Evolutionary conservation across 73 alveolate genomes (phyloP).

Genomic region (Paramecium bursaria): DNA sequence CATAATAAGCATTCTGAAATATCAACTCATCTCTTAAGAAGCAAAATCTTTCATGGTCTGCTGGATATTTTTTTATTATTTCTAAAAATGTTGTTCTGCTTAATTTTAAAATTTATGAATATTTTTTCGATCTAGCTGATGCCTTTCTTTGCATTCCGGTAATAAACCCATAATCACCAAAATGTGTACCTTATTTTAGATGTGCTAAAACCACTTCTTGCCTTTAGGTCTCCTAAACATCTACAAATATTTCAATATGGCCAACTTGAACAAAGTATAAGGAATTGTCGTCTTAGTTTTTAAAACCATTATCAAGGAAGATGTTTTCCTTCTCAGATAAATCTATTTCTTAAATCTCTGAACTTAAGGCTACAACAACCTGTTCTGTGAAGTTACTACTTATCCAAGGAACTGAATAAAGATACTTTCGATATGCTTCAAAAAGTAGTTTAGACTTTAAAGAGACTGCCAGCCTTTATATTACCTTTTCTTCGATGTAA

Average conservation of each 20-base stretch:
- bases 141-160: slow-evolving; percentile 62
- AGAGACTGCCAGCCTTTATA: background rate
- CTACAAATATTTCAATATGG: slow-evolving; percentile 20
- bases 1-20: background rate
- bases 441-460: background rate
- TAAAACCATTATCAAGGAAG: slow-evolving; percentile 18
- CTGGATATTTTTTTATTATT: slow-evolving; percentile 16
- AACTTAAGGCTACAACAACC: background rate
- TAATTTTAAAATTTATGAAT: background rate
- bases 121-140: slow-evolving; percentile 54
- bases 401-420: background rate
- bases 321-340: slow-evolving; percentile 17
- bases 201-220: slow-evolving; percentile 34
- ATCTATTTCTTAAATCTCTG: slow-evolving; percentile 25
- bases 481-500: background rate
- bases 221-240: background rate
- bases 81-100: slow-evolving; percentile 50
- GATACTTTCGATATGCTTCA: background rate
- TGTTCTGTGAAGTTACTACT: slow-evolving; percentile 11
- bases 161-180: slow-evolving; percentile 61
- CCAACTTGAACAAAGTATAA: slow-evolving; percentile 59
- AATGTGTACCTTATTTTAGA: slow-evolving; percentile 40
- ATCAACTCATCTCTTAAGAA: slow-evolving; percentile 38
- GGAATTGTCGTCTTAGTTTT: slow-evolving; percentile 6
- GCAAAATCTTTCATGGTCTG: slow-evolving; percentile 33